Conservation (phyloP, 805 yeast genomes). For the Maudiozyma bulderi region DNA sequence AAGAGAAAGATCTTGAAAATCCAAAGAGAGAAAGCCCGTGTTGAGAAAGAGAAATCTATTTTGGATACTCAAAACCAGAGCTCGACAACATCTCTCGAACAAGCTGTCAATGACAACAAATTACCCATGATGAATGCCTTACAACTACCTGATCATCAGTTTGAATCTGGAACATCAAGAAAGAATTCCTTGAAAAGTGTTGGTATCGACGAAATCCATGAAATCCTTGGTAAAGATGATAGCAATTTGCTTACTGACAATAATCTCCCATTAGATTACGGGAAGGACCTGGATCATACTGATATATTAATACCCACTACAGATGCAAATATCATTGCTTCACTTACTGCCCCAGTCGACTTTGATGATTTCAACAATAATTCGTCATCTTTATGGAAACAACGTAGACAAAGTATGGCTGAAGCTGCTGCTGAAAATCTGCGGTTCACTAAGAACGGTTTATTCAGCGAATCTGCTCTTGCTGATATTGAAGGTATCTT, state of each 20-base stretch:
- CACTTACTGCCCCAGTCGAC: constrained; percentile 28
- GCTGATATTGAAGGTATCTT: constrained; percentile 60
- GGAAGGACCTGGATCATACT: constrained; percentile 4
- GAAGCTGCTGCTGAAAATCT: constrained; percentile 73
- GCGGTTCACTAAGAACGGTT: constrained; percentile 64
- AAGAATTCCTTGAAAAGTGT: constrained; percentile 22
- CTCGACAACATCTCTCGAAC: neutral
- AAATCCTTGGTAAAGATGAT: constrained; percentile 21
- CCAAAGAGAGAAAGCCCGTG: constrained; percentile 24
- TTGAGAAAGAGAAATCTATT: constrained; percentile 17
- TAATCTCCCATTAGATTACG: constrained; percentile 4
- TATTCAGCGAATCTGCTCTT: constrained; percentile 65
- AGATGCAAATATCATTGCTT: constrained; percentile 27
- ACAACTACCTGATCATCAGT: neutral
- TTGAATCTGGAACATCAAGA: constrained; percentile 4
- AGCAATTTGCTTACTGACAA: constrained; percentile 12
- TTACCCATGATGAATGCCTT: neutral
- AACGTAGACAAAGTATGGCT: constrained; percentile 57
- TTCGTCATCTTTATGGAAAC: constrained; percentile 31
- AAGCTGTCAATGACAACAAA: neutral
- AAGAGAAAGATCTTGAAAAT: constrained; percentile 26
- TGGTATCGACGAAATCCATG: constrained; percentile 26
- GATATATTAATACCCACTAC: constrained; percentile 8
- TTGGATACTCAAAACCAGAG: constrained; percentile 1
- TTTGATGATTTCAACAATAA: constrained; percentile 16